Evolutionary conservation across 1,284 basidiomycete species (phyloP).

Genomic region (Leccinum pallidistipes): DNA sequence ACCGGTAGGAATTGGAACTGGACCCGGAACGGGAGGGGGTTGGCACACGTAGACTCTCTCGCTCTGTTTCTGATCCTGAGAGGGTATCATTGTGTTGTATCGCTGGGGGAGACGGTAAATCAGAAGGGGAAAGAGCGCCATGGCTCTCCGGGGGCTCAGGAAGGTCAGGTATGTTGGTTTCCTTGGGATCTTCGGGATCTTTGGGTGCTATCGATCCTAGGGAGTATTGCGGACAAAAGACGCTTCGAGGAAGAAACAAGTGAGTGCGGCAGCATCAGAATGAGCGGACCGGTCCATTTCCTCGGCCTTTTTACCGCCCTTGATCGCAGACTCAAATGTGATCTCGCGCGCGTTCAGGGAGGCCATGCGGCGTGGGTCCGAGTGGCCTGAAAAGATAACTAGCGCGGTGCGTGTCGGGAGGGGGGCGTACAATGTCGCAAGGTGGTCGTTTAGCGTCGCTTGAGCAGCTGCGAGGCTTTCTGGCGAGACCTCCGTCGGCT

Average conservation of each 20-base stretch:
- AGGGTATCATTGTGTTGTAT: conserved; percentile 36
- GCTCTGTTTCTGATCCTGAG: conserved; percentile 77
- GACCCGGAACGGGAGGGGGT: conserved; percentile 34
- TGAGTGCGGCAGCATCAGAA: too few species aligned
- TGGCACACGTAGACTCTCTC: conserved; percentile 50
- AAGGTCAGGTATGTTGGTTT: too few species aligned
- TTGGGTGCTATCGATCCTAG: too few species aligned
- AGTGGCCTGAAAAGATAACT: conserved; percentile 84
- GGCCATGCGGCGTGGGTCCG: conserved; percentile 80
- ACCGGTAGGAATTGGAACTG: conserved; percentile 23
- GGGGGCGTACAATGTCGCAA: conserved; percentile 61
- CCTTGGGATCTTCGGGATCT: too few species aligned
- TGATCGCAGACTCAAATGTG: conserved; percentile 71
- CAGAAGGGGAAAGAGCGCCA: too few species aligned
- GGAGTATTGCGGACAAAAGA: too few species aligned
- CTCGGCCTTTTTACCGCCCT: conserved; percentile 48
- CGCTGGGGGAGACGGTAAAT: too few species aligned
- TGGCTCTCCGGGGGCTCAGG: too few species aligned
- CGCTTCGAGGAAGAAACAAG: too few species aligned
- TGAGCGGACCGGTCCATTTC: too few species aligned
- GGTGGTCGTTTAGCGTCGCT: conserved; percentile 55
- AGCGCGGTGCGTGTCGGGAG: conserved; percentile 80
- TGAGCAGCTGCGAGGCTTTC: conserved; percentile 43
- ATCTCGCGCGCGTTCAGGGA: conserved; percentile 65
- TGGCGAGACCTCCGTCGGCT: conserved; percentile 34